A percentile compares a stretch with the other conserved stretches of the same genome.
phyloP scores from a whole-genome alignment of 805 yeast species.

The Torulaspora indica region DNA sequence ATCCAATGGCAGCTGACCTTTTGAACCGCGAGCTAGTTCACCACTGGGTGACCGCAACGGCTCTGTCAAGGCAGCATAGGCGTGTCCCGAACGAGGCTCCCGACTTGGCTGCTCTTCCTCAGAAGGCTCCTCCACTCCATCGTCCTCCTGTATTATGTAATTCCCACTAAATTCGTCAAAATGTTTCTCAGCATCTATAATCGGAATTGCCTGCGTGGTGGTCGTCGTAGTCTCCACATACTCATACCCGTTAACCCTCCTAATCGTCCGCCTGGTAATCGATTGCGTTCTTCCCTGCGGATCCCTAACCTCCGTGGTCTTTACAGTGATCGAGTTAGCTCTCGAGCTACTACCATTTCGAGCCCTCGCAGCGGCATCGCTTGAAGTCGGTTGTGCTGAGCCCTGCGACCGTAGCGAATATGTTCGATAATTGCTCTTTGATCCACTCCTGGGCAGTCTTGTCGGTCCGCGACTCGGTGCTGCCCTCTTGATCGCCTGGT shows the following conservation, averaged over 20 bases:
- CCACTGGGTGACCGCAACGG: neutral
- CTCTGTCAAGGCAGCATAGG: constrained; percentile 6
- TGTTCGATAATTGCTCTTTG: constrained; percentile 12
- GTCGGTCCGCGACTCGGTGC: neutral
- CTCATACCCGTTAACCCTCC: constrained; percentile 46
- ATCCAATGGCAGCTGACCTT: constrained; percentile 18
- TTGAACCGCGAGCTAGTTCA: constrained; percentile 6
- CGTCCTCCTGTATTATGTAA: constrained; percentile 20
- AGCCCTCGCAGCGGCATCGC: constrained; percentile 1
- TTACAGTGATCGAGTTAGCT: constrained; percentile 39
- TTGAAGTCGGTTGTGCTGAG: constrained; percentile 16
- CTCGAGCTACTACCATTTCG: constrained; percentile 18
- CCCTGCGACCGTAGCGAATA: constrained; percentile 25
- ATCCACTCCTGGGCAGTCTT: constrained; percentile 4
- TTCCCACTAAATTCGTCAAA: constrained; percentile 32
- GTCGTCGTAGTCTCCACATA: constrained; percentile 46
- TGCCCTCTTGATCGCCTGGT: neutral
- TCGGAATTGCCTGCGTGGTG: constrained; percentile 28
- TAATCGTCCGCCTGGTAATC: constrained; percentile 50
- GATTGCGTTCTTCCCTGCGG: constrained; percentile 50
- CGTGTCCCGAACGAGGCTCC: constrained; percentile 10
- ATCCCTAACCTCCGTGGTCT: constrained; percentile 49
- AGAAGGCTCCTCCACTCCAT: constrained; percentile 15
- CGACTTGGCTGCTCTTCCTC: constrained; percentile 23
- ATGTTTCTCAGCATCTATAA: constrained; percentile 29